phyloP scores from a whole-genome alignment of 2,329 filamentous ascomycete species.

The Hypoxylon sp. region DNA sequence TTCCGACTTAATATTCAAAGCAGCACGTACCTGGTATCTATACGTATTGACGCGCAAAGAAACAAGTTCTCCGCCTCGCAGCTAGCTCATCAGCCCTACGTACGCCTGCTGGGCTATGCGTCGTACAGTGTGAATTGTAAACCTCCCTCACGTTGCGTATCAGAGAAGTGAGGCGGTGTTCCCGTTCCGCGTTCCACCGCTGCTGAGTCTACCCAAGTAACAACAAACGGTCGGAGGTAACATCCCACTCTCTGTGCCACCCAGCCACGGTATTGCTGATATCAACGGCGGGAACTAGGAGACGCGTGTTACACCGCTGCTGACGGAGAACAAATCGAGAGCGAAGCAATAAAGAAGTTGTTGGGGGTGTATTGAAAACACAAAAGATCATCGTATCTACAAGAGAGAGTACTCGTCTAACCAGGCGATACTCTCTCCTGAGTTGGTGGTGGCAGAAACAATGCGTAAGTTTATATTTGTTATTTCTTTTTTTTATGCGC shows the following conservation, averaged over 20 bases:
- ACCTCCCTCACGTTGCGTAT: constrained; percentile 8
- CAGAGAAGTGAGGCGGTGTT: constrained; percentile 42
- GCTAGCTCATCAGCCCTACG: constrained; percentile 43
- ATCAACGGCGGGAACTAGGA: constrained; percentile 18
- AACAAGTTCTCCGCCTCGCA: constrained; percentile 9
- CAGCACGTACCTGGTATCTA: neutral
- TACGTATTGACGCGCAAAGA: neutral
- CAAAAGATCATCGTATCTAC: neutral
- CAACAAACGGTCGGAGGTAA: constrained; percentile 29
- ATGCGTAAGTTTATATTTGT: constrained; percentile 37
- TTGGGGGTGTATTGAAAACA: constrained; percentile 19
- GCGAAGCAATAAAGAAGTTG: constrained; percentile 5
- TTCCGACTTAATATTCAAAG: neutral
- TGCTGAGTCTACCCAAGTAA: constrained; percentile 1
- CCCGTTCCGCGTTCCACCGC: constrained; percentile 17
- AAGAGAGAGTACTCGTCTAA: constrained; percentile 39
- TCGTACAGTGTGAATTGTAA: constrained; percentile 36
- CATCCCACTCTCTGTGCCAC: constrained; percentile 2
- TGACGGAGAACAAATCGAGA: constrained; percentile 17
- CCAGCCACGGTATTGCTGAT: constrained; percentile 19
- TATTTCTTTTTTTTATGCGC: constrained; percentile 1
- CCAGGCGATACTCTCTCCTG: constrained; percentile 30
- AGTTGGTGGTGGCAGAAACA: constrained; percentile 18
- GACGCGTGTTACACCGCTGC: constrained; percentile 29
- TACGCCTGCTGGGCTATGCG: constrained; percentile 11